Evolutionary conservation across 495 filamentous ascomycete species (phyloP).

Genomic region (Thermochaetoides thermophila): DNA sequence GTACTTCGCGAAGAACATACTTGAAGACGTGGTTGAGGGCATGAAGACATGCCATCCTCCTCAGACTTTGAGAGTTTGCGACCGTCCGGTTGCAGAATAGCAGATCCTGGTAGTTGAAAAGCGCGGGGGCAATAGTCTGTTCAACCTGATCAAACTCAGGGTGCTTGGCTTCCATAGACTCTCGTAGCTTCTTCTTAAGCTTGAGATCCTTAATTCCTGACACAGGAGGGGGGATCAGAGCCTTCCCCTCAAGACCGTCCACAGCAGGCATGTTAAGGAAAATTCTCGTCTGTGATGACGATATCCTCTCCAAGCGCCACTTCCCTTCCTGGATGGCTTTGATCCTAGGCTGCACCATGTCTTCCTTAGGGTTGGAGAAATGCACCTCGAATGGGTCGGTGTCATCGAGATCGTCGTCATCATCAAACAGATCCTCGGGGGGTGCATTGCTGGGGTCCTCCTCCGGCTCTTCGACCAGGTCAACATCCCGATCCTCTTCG

Average conservation of each 20-base stretch:
- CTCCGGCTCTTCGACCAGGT: constrained; percentile 21
- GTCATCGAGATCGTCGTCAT: constrained; percentile 36
- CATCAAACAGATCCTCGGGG: constrained; percentile 22
- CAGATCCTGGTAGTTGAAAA: constrained; percentile 71
- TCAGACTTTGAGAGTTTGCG: constrained; percentile 47
- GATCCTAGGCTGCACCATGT: constrained; percentile 34
- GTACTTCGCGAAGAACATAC: constrained; percentile 20
- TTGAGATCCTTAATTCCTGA: constrained; percentile 34
- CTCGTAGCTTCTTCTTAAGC: constrained; percentile 41
- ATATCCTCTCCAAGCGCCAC: constrained; percentile 40
- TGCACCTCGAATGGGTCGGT: constrained; percentile 70
- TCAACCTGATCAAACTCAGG: constrained; percentile 36
- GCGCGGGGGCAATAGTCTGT: constrained; percentile 36
- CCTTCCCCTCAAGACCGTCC: constrained; percentile 6
- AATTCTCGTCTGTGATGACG: constrained; percentile 26
- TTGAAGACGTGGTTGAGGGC: constrained; percentile 84
- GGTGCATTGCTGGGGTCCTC: constrained; percentile 29
- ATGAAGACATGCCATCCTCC: constrained; percentile 66
- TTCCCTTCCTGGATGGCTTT: constrained; percentile 40
- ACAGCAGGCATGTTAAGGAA: constrained; percentile 23
- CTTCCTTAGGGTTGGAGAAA: constrained; percentile 49
- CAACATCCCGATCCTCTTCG: constrained; percentile 12
- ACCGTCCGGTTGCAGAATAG: constrained; percentile 58
- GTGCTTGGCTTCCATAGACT: constrained; percentile 17
- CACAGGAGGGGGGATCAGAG: constrained; percentile 14